Evolutionary conservation across 2,329 filamentous ascomycete genomes (phyloP), one percentile per base, ranked within the genome.

Genomic region (Teratosphaeria gauchensis): DNA sequence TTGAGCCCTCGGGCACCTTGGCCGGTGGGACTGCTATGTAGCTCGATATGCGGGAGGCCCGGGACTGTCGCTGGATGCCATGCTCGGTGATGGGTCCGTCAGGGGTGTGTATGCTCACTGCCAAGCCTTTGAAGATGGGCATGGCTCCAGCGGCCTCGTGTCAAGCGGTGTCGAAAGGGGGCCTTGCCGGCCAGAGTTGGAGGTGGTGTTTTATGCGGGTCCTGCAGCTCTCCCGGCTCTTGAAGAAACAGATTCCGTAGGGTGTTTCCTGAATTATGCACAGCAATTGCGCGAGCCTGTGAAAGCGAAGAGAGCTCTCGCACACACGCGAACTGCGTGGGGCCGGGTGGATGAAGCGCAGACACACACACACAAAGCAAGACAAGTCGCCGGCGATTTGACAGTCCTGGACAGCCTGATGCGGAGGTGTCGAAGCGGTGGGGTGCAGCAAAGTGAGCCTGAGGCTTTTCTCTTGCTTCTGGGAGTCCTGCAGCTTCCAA

Each of bases 91-190:
- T 84, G 65, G 94, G 92, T 52, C 84, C 84, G 66, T 83, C 80
- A 66, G 90, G 83, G 52, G 84, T 85, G 78, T 99, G 94, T 74
- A 97, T 95, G 82, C 90, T 95, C 73, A 97, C 92, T 69, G 94
- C 92, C 77, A 99, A 91, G 77, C 94, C 94, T 81, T 97, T 95
- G 80, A 97, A 99, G 84, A 92, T 97, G 79, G 94, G 94, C 94
- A 89, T 89, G 42, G 42, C 42, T 48, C 66, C 64, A 72, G 66
- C 65, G 67, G 68, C 66, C 66, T 51, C 46, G 42, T 9, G 55
- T 24, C 24, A 38, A 42, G 19, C 24, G 24, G 54, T 48, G 54
- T 48, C 16, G n/a, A 48, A n/a, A 21, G 42, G 4, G n/a, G 42
- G 42, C 21, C 30, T 16, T 19, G 53, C 30, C 42, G 53, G 53